Conservation (phyloP, 257 asterid species). For the Eustoma russellianum region DNA sequence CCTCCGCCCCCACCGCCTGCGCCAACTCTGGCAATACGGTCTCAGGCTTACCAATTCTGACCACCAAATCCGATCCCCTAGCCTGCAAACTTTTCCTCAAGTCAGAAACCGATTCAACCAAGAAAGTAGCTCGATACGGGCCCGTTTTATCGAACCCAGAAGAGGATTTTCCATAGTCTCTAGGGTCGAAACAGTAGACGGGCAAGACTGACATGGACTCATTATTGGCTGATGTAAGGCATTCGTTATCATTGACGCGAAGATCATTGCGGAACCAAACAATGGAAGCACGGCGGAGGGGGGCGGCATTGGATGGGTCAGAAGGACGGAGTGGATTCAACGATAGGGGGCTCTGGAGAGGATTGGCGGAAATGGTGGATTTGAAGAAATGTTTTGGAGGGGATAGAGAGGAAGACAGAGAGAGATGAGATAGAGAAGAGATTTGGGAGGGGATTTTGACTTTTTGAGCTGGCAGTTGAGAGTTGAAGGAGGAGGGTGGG, state of each 20-base stretch:
- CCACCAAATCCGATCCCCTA: constrained; percentile 89
- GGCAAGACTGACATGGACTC: constrained; percentile 79
- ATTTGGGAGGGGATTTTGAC: constrained; percentile 74
- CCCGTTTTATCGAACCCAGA: constrained; percentile 91
- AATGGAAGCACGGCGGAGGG: constrained; percentile 61
- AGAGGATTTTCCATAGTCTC: constrained; percentile 80
- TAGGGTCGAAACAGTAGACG: constrained; percentile 90
- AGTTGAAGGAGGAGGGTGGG: constrained; percentile 35
- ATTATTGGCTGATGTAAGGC: constrained; percentile 69
- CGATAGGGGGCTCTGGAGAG: constrained; percentile 45
- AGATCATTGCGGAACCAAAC: constrained; percentile 99
- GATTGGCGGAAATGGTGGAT: constrained; percentile 52
- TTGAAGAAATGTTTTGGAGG: constrained; percentile 35
- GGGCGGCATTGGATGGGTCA: constrained; percentile 63
- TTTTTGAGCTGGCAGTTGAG: constrained; percentile 30
- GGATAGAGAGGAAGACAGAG: constrained; percentile 43
- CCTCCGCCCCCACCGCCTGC: constrained; percentile 81
- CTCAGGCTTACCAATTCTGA: constrained; percentile 85
- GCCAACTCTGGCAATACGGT: constrained; percentile 68
- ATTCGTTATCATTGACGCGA: constrained; percentile 87
- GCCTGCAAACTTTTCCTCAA: constrained; percentile 55
- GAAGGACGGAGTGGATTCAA: constrained; percentile 63
- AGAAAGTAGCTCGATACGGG: constrained; percentile 63
- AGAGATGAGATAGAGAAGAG: constrained; percentile 45
- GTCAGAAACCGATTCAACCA: constrained; percentile 70